Conservation (phyloP, 2,329 filamentous ascomycete species). For the Zelopaecilomyces penicillatus region DNA sequence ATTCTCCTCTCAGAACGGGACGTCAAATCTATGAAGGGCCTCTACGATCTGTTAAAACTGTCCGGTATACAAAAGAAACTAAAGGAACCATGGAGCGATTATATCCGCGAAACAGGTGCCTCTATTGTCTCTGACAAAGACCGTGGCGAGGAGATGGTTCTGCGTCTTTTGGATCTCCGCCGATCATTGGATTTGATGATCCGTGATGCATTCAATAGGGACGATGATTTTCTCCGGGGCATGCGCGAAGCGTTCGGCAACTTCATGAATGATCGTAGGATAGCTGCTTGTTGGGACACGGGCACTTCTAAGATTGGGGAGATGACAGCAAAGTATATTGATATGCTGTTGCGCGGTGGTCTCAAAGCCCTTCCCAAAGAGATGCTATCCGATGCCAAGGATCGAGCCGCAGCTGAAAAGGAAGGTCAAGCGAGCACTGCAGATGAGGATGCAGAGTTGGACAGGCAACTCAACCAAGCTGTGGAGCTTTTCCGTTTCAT, state of each 20-base stretch:
- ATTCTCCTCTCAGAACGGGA: slow-evolving; percentile 66
- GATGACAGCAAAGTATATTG: slow-evolving; percentile 97
- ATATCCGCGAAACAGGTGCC: slow-evolving; percentile 68
- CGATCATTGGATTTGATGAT: slow-evolving; percentile 69
- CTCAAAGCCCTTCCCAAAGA: slow-evolving; percentile 71
- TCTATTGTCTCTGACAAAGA: slow-evolving; percentile 72
- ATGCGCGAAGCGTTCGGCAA: slow-evolving; percentile 78
- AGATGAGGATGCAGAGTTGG: slow-evolving; percentile 87
- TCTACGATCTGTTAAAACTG: slow-evolving; percentile 71
- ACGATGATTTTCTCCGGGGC: slow-evolving; percentile 68
- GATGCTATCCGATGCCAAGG: slow-evolving; percentile 53
- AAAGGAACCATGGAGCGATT: slow-evolving; percentile 65
- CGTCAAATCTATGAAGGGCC: slow-evolving; percentile 59
- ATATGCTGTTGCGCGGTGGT: slow-evolving; percentile 78
- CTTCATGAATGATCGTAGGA: slow-evolving; percentile 88
- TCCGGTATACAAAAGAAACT: slow-evolving; percentile 63
- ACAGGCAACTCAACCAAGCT: slow-evolving; percentile 84
- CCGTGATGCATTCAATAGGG: slow-evolving; percentile 64
- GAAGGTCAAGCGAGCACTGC: slow-evolving; percentile 58
- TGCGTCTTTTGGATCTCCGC: slow-evolving; percentile 73
- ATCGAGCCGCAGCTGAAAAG: slow-evolving; percentile 48
- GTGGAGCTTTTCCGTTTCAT: slow-evolving; percentile 95
- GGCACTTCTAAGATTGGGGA: slow-evolving; percentile 92
- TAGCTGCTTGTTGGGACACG: slow-evolving; percentile 62
- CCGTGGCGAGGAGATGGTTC: slow-evolving; percentile 76